Base-by-base conservation (phyloP, 139 green algal species). In the Klebsormidium nitens region DNA sequence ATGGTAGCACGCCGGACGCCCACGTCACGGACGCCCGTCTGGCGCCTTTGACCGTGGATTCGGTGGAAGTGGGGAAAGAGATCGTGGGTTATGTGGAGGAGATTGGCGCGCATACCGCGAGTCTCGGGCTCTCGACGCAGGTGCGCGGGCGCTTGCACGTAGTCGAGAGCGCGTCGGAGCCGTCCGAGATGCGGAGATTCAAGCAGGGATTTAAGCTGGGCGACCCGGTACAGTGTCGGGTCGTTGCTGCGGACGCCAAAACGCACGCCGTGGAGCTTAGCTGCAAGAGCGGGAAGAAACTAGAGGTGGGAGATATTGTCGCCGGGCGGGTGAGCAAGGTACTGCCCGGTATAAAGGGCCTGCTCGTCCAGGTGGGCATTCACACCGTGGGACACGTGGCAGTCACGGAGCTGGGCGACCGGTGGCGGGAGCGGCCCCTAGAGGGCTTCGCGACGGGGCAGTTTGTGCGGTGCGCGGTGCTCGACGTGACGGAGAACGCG, bases 321-420 rank as follows among this genome's bases (percentile, higher is more conserved):
- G 64, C 81, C 29, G 87, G 83, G 14, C 66, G 69, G 23, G 40
- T 89, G n/a, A 26, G 17, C n/a, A 60, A 63, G 2, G 44, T 77
- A 2, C 59, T 83, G 8, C 36, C 58, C 5, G 84, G 82, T 36
- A 36, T 61, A 35, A 59, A 47, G 28, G 87, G 89, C 1, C 61
- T 95, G 58, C 77, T 79, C 36, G 81, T 96, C 47, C 70, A 81
- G 72, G 65, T 96, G 23, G 76, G 78, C 1, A 31, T 28, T 0
- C 50, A 63, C 3, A 31, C 14, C 11, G 38, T 32, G 1, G 91
- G 87, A 2, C 36, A 78, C 26, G 84, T 90, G 17, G 62, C 68
- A 0, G 36, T 96, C 2, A 91, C 87, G 11, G 90, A 97, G 67
- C 63, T 97, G 0, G 83, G 90, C 44, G 88, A 96, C 47, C 36